phyloP scores from a whole-genome alignment of 176 grass and related monocot species.

The Bromus sterilis region DNA sequence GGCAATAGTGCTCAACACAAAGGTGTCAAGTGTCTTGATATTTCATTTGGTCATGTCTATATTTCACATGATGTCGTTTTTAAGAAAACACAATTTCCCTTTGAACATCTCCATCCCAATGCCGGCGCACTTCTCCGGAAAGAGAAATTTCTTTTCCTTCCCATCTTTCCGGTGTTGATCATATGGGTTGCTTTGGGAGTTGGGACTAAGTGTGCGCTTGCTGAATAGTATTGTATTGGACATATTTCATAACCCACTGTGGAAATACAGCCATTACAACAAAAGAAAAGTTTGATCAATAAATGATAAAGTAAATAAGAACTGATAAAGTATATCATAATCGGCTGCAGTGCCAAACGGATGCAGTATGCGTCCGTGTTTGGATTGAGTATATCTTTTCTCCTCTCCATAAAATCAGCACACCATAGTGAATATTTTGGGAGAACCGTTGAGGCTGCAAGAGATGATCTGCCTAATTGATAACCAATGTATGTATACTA shows the following conservation, averaged over 20 bases:
- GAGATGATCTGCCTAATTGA: not conserved
- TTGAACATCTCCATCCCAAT: too few relatives aligned
- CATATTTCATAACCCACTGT: not conserved
- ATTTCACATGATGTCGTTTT: too few relatives aligned
- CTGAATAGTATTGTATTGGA: not conserved
- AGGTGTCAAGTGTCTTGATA: too few relatives aligned
- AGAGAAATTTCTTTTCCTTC: too few relatives aligned
- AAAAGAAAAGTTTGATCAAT: not conserved
- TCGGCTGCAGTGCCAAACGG: not conserved
- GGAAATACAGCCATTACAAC: not conserved
- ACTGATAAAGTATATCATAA: not conserved
- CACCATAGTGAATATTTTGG: not conserved
- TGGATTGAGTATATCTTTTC: not conserved
- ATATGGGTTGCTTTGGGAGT: too few relatives aligned
- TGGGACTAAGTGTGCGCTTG: too few relatives aligned
- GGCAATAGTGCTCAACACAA: too few relatives aligned
- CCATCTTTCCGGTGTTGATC: too few relatives aligned
- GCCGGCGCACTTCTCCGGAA: too few relatives aligned
- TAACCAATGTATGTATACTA: not conserved
- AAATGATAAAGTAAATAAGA: not conserved
- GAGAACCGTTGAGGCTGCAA: not conserved
- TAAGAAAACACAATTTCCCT: too few relatives aligned
- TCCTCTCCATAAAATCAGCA: not conserved
- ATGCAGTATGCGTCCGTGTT: not conserved
- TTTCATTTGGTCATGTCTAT: too few relatives aligned